Percentiles rank a stretch among this genome's conserved stretches.
These are phyloP conservation scores for Soucietia sequanensis DNA, from an alignment of 805 yeast species.

Conservation along the genomic window DNA sequence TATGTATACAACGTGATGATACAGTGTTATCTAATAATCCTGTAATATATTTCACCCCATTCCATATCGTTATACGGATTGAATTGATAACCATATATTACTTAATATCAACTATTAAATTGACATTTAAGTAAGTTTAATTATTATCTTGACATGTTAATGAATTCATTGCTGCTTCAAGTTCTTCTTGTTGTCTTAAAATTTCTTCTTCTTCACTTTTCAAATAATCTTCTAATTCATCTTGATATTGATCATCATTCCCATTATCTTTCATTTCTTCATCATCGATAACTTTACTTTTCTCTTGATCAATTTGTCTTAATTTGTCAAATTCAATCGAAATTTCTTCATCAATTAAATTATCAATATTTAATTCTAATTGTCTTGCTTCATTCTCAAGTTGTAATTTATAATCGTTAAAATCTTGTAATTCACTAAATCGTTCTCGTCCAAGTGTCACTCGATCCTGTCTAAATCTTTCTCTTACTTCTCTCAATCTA, in stretches of 20 bases:
- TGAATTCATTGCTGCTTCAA: background rate
- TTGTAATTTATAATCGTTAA: constrained; percentile 8
- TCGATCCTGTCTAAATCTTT: constrained; percentile 21
- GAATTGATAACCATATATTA: too few relatives aligned
- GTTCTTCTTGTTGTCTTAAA: background rate
- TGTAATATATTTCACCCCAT: too few relatives aligned
- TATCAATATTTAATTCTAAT: constrained; percentile 17
- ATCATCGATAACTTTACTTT: background rate
- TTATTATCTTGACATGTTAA: too few relatives aligned
- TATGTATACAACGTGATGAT: too few relatives aligned
- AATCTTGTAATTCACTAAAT: constrained; percentile 14
- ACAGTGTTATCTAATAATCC: too few relatives aligned
- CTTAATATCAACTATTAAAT: too few relatives aligned
- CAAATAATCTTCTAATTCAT: constrained; percentile 1
- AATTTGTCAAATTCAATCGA: background rate
- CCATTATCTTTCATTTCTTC: background rate
- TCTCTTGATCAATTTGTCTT: background rate
- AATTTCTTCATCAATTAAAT: constrained; percentile 22
- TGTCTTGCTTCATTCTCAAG: constrained; percentile 8
- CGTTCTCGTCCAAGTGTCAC: constrained; percentile 15
- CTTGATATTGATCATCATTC: background rate
- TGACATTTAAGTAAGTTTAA: too few relatives aligned
- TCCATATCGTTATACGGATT: too few relatives aligned
- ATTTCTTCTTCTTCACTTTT: constrained; percentile 1
- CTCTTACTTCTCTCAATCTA: constrained; percentile 22